These are phyloP conservation scores for Neurospora sublineolata DNA, from an alignment of 495 filamentous ascomycete genomes.

Conservation along the genomic window DNA sequence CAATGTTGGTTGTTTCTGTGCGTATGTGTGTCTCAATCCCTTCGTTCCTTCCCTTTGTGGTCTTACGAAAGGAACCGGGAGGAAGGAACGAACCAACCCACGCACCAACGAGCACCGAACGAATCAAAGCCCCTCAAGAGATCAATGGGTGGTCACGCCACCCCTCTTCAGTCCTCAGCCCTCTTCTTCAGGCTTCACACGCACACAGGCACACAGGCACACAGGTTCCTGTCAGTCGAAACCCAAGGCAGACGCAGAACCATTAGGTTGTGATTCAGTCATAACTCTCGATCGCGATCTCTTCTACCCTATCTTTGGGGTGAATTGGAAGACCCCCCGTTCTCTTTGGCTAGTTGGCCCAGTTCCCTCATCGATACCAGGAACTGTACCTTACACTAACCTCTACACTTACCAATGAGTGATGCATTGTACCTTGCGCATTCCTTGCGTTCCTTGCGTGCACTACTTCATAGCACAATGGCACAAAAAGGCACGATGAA, in stretches of 20 bases:
- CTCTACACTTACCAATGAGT: neutral
- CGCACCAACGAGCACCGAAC: neutral
- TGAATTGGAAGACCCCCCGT: neutral
- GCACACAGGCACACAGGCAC: neutral
- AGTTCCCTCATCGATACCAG: neutral
- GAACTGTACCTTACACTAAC: neutral
- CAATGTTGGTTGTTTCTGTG: neutral
- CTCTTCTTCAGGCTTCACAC: neutral
- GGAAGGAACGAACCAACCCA: neutral
- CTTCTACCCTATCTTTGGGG: neutral
- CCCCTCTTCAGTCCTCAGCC: neutral
- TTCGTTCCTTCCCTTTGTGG: neutral
- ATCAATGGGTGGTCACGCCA: neutral
- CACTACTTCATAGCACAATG: neutral
- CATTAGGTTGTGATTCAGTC: neutral
- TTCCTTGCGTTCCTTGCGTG: neutral
- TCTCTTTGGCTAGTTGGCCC: neutral
- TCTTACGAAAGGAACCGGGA: neutral
- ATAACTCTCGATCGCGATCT: neutral
- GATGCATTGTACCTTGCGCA: neutral
- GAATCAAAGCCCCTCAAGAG: neutral
- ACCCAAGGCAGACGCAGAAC: neutral
- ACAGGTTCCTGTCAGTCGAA: neutral
- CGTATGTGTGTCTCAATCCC: neutral
- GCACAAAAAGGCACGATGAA: neutral